Conservation (phyloP, 192 early-diverging fungal genomes). For the Umbelopsis vinacea region DNA sequence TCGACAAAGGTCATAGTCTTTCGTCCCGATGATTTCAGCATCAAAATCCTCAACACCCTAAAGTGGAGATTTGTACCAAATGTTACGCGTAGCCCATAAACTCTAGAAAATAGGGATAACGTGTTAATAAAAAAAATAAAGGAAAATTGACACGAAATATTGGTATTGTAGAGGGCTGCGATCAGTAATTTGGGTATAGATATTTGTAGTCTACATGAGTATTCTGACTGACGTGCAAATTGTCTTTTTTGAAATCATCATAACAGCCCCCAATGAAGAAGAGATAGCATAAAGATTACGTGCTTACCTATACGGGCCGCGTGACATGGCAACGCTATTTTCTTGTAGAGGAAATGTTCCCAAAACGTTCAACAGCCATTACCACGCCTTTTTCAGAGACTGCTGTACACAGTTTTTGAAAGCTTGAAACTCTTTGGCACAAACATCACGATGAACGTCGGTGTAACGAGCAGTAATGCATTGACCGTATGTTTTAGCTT, state of each 20-base stretch:
- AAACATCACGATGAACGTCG: slow-evolving; percentile 60
- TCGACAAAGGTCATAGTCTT: too few species aligned
- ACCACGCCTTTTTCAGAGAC: slow-evolving; percentile 39
- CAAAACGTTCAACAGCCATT: slow-evolving; percentile 2
- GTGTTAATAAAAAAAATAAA: neutral
- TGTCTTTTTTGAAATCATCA: slow-evolving; percentile 26
- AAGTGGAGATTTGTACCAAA: too few species aligned
- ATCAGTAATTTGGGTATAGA: slow-evolving; percentile 24
- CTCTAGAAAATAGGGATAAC: neutral
- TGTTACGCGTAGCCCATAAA: too few species aligned
- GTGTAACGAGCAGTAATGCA: slow-evolving; percentile 55
- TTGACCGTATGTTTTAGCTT: slow-evolving; percentile 57
- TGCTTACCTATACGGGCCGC: neutral
- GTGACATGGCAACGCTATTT: neutral
- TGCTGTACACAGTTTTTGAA: slow-evolving; percentile 64
- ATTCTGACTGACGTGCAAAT: slow-evolving; percentile 22
- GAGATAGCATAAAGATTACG: neutral
- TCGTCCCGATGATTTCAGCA: too few species aligned
- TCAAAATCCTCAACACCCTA: too few species aligned
- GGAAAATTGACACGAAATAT: neutral
- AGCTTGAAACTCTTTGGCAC: slow-evolving; percentile 57
- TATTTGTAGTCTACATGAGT: slow-evolving; percentile 10
- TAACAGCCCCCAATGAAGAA: neutral
- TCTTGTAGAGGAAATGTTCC: neutral
- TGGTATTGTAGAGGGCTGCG: neutral